phyloP scores from a whole-genome alignment of 1,284 basidiomycete genomes.

The Apiotrichum brassicae region DNA sequence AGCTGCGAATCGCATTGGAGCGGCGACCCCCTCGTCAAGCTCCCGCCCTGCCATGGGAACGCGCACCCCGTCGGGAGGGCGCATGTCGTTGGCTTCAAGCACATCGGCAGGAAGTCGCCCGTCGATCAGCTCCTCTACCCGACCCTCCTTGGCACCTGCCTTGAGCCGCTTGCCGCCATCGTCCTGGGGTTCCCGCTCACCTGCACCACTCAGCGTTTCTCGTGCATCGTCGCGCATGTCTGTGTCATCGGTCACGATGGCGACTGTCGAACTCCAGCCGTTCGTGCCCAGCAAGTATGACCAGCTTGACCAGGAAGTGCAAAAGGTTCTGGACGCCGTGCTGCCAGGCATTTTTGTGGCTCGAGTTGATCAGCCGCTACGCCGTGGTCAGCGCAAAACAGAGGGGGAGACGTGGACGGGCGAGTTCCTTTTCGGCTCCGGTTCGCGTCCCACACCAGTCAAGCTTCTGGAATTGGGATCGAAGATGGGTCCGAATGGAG shows the following conservation, averaged over 20 bases:
- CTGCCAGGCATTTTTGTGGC: conserved; percentile 28
- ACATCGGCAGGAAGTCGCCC: not conserved
- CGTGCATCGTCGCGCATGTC: conserved; percentile 30
- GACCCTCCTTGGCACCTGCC: conserved; percentile 6
- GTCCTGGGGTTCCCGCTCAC: conserved; percentile 27
- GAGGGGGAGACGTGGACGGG: conserved; percentile 43
- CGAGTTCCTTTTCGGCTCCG: conserved; percentile 40
- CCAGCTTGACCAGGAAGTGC: conserved; percentile 35
- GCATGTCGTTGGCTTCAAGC: not conserved
- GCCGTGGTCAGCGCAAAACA: conserved; percentile 32
- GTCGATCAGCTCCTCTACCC: not conserved
- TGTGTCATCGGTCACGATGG: not conserved
- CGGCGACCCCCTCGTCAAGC: not conserved
- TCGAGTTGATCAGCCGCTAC: conserved; percentile 35
- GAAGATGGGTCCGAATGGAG: conserved; percentile 8
- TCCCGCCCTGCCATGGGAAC: not conserved
- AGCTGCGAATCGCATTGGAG: not conserved
- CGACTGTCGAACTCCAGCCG: conserved; percentile 14
- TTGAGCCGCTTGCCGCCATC: conserved; percentile 23
- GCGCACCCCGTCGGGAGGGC: not conserved
- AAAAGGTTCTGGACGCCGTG: conserved; percentile 21
- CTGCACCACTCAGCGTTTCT: not conserved
- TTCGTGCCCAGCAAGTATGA: conserved; percentile 41
- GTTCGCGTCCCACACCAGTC: conserved; percentile 25
- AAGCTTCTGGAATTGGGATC: conserved; percentile 32